Evolutionary conservation across 176 grass and related monocot genomes (phyloP), one percentile per base, ranked within the genome.

Genomic region (Poa pratensis): DNA sequence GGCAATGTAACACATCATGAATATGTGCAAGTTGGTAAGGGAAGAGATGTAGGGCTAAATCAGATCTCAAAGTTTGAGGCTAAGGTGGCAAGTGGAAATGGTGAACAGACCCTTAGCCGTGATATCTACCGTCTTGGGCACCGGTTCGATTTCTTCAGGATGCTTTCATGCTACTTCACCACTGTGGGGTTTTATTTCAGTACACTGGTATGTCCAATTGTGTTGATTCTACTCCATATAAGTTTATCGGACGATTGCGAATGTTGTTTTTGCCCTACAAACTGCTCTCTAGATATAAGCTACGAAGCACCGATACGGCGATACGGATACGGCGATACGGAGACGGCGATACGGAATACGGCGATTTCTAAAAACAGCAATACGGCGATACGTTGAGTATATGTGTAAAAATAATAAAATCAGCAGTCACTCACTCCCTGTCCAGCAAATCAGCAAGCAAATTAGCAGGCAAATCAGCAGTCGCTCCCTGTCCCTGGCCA

Each of bases 111-210:
- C 19, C 85, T 97, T 79, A 94, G 95, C 71, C 95, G 90, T 67
- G 95, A 97, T 78, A 92, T 97, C 81, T 97, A 94, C 54, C 78
- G 95, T 46, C 95, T 97, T 73, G 95, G 95, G 48, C 95, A 94
- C 61, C 92, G 95, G 53, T 97, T 97, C 8, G 95, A 97, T 88
- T 97, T 97, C 59, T 97, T 97, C 84, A 92, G 95, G 69, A 97
- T 97, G 95, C 89, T 97, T 67, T 97, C 95, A 11, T 97, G 95
- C 89, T 97, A 97, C 81, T 97, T 91, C 73, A 97, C 92, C 37
- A 97, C 95, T 5, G 87, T 94, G 60, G 95, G 95, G 1, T 94
- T 97, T 79, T 97, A 97, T 84, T 90, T 97, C 66, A 97, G 90
- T 88, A 97, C 85, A 27, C 72, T 97, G 90, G 95, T 97, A 94